phyloP scores from a whole-genome alignment of 108 stramenopile genomes.

The Asterionellopsis glacialis region DNA sequence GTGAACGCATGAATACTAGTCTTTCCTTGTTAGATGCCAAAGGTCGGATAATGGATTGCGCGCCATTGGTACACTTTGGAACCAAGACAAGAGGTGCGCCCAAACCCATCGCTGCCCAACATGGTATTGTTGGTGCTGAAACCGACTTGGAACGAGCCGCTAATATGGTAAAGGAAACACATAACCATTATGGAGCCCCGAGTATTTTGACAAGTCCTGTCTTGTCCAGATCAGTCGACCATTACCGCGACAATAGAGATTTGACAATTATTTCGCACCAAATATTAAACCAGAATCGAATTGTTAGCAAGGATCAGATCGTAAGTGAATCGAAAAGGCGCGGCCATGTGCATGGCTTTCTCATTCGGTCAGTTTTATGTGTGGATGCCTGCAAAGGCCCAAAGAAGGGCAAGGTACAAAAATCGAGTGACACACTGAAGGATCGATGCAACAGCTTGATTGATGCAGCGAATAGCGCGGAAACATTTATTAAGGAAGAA shows the following conservation, averaged over 20 bases:
- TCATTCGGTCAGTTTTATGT: slow-evolving; percentile 58
- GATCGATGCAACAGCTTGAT: slow-evolving; percentile 51
- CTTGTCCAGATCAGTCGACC: slow-evolving; percentile 3
- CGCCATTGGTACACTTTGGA: slow-evolving; percentile 39
- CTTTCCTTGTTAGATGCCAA: slow-evolving; percentile 56
- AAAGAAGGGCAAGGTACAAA: slow-evolving; percentile 73
- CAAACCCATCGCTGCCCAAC: slow-evolving; percentile 30
- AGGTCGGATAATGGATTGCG: slow-evolving; percentile 63
- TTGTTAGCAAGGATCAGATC: slow-evolving; percentile 27
- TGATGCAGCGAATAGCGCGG: slow-evolving; percentile 18
- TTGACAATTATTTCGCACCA: slow-evolving; percentile 43
- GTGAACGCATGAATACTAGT: slow-evolving; percentile 57
- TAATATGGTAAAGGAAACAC: slow-evolving; percentile 49
- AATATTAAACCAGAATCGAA: slow-evolving; percentile 22
- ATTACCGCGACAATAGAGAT: slow-evolving; percentile 64
- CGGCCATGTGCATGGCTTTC: slow-evolving; percentile 55
- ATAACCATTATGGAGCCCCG: slow-evolving; percentile 53
- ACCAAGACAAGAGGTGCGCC: slow-evolving; percentile 18
- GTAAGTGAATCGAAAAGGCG: slow-evolving; percentile 34
- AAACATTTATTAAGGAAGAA: slow-evolving; percentile 3
- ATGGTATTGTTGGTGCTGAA: slow-evolving; percentile 66
- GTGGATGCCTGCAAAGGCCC: slow-evolving; percentile 57
- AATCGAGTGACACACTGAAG: slow-evolving; percentile 34
- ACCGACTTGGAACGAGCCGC: slow-evolving; percentile 48
- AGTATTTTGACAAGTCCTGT: slow-evolving; percentile 23